Evolutionary conservation across 169 alveolate species (phyloP).

Genomic region (Amoebophrya sp.): DNA sequence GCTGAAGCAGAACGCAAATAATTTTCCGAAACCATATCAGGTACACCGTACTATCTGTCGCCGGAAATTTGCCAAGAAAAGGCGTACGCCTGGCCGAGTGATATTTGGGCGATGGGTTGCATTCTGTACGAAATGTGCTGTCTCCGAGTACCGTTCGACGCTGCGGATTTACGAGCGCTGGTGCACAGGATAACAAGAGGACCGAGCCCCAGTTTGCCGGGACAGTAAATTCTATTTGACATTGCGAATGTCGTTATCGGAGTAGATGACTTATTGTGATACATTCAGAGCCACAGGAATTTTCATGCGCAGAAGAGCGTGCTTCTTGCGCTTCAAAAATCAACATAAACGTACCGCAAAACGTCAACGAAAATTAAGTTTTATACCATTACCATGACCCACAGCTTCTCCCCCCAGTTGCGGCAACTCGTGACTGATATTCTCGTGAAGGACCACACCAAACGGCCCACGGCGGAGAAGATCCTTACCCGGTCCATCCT

Average conservation of each 20-base stretch:
- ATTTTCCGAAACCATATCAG: not conserved
- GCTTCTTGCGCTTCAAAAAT: no score
- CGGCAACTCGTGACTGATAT: not conserved
- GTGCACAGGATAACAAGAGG: not conserved
- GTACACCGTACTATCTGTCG: constrained; percentile 93
- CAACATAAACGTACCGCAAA: no score
- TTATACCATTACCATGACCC: not conserved
- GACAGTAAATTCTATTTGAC: not conserved
- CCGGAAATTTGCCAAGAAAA: constrained; percentile 92
- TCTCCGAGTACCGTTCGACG: constrained; percentile 63
- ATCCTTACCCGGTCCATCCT: not conserved
- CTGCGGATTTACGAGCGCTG: constrained; percentile 25
- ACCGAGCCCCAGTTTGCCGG: not conserved
- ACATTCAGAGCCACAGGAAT: not conserved
- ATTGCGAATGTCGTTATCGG: not conserved
- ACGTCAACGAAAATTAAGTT: not conserved
- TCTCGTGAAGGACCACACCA: not conserved
- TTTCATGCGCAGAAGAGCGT: not conserved
- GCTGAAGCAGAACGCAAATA: no score
- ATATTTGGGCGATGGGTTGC: constrained; percentile 96
- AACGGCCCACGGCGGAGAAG: not conserved
- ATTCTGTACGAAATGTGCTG: constrained; percentile 59
- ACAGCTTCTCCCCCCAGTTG: not conserved
- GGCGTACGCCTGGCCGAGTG: constrained; percentile 92
- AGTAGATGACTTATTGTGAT: no score